Base-by-base conservation (phyloP, 495 filamentous ascomycete genomes). In the Penicillium verhagenii region DNA sequence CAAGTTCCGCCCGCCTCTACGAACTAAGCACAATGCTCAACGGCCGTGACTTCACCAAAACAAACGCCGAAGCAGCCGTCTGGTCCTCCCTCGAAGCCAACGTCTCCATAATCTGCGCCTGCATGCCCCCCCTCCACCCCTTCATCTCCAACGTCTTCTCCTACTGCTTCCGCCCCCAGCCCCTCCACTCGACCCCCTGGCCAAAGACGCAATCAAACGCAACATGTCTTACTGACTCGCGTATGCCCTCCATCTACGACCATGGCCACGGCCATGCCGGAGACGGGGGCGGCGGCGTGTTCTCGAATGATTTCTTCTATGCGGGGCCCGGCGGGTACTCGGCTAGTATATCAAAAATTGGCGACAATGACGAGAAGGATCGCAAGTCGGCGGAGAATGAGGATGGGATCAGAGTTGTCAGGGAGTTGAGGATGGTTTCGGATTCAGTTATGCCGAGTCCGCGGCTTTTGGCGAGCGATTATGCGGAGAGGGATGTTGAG, bases 71-170 rank as follows among this genome's bases (percentile, higher is more conserved):
- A 26, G 72, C 76, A 4, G 81, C 79, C 1, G 74, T 73, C 55
- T 97, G 91, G 91, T 92, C 88, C 23, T 85, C 84, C 25, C 80
- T 96, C 45, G 92, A 96, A 72, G 84, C 89, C 63, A 90, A 92
- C 64, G 74, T 80, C 10, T 84, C 90, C 39, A 92, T 96, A 54
- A 84, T 92, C 54, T 92, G 89, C 60, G 89, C 87, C 44, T 93
- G 90, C 61, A 83, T 96, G 13, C 90, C 90, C 8, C 88, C 85
- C 0, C 72, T 96, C 33, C 90, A 92, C 56, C 91, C 92, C 8
- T 74, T 96, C 31, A 74, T 90, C 47, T 82, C 86, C 19, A 81
- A 81, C n/a, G 79, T 90, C 50, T 76, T 91, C 47, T 91, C 91
- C 43, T 65, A 33, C 42, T 69, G 38, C 55, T 68, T 64, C 61